phyloP scores from a whole-genome alignment of 1,284 basidiomycete species.

The Garcileccinum viscosum region DNA sequence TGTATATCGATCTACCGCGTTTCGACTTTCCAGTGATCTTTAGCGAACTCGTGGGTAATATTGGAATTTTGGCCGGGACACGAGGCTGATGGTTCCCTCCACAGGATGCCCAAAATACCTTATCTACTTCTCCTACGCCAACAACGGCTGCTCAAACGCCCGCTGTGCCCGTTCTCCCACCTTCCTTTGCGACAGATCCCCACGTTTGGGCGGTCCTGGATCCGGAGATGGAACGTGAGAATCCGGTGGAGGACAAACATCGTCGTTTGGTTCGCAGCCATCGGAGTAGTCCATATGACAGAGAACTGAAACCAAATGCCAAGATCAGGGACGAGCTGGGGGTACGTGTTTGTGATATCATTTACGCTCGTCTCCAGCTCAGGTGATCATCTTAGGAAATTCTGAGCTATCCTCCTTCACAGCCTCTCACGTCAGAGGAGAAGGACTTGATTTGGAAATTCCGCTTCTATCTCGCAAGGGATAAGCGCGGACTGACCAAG shows the following conservation, averaged over 20 bases:
- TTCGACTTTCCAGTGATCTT: conserved; percentile 99
- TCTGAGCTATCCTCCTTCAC: conserved; percentile 90
- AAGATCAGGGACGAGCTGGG: conserved; percentile 93
- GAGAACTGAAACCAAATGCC: conserved; percentile 96
- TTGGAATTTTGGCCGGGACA: background rate
- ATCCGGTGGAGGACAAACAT: conserved; percentile 98
- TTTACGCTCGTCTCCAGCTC: background rate
- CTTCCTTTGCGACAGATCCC: conserved; percentile 63
- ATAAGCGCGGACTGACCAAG: conserved; percentile 93
- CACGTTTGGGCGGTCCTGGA: conserved; percentile 91
- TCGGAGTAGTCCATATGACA: conserved; percentile 90
- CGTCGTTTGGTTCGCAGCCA: conserved; percentile 94
- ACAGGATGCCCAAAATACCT: conserved; percentile 43
- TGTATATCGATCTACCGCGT: conserved; percentile 95
- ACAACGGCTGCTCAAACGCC: conserved; percentile 47
- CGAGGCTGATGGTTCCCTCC: conserved; percentile 11
- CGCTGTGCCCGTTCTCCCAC: conserved; percentile 51
- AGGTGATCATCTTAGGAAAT: conserved; percentile 67
- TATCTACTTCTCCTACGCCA: conserved; percentile 45
- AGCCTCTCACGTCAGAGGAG: conserved; percentile 86
- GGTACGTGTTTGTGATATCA: conserved; percentile 53
- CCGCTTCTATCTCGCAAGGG: conserved; percentile 92
- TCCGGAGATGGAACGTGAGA: conserved; percentile 88
- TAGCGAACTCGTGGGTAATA: conserved; percentile 76
- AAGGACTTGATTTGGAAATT: conserved; percentile 99